These are phyloP conservation scores for Aechmea fasciata DNA, from an alignment of 176 grass and related monocot species.

Conservation along the genomic window DNA sequence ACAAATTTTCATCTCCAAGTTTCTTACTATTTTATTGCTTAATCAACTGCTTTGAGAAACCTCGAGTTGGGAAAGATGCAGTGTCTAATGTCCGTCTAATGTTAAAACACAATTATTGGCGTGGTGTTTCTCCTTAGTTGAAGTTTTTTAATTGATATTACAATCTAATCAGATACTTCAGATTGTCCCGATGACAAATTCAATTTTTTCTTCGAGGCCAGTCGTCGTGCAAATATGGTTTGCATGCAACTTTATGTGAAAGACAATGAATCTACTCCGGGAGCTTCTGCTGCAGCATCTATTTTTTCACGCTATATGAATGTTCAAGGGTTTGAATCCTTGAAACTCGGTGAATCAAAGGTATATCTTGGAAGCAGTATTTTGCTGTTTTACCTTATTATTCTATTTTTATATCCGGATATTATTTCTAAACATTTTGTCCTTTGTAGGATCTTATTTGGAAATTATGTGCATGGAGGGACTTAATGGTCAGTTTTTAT, in stretches of 20 bases:
- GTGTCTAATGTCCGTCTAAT: background rate
- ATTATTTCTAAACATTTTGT: constrained; percentile 5
- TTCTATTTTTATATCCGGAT: background rate
- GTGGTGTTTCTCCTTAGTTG: constrained; percentile 10
- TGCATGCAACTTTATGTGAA: constrained; percentile 87
- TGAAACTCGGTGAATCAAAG: constrained; percentile 64
- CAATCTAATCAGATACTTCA: constrained; percentile 63
- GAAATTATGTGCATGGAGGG: constrained; percentile 93
- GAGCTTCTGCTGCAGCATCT: constrained; percentile 66
- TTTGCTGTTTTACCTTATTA: background rate
- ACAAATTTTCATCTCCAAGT: background rate
- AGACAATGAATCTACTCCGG: constrained; percentile 69
- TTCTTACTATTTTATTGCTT: background rate
- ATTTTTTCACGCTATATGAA: constrained; percentile 75
- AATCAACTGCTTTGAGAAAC: background rate
- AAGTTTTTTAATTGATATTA: constrained; percentile 39
- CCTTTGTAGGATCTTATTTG: constrained; percentile 72
- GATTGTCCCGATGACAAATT: constrained; percentile 56
- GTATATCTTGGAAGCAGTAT: constrained; percentile 19
- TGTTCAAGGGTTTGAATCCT: constrained; percentile 42
- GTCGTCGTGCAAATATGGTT: constrained; percentile 74
- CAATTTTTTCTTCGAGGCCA: constrained; percentile 75
- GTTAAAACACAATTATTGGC: background rate
- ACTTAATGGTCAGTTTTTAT: constrained; percentile 78
- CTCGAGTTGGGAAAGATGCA: background rate